Percentiles rank a stretch among this genome's conserved stretches.
Conservation (phyloP, 75 land plant genomes). For the Selaginella moellendorffii region DNA sequence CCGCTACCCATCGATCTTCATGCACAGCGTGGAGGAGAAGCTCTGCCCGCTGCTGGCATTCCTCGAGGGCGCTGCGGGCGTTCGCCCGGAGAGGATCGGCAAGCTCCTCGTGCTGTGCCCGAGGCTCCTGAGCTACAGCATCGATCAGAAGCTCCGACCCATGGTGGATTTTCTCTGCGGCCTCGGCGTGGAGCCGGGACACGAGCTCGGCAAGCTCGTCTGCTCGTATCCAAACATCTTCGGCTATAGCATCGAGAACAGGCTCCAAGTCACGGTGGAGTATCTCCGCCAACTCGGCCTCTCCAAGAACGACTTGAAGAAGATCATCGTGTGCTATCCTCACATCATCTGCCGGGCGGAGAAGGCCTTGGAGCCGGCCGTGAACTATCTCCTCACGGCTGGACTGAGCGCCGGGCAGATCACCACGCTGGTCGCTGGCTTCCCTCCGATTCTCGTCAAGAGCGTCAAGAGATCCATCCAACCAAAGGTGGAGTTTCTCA, state of each 20-base stretch:
- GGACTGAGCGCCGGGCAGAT: slow-evolving; percentile 48
- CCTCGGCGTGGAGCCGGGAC: slow-evolving; percentile 42
- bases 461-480: slow-evolving; percentile 70
- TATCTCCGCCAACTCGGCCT: slow-evolving; percentile 52
- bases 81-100: background rate
- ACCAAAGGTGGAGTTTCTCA: slow-evolving; percentile 67
- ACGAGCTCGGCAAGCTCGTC: slow-evolving; percentile 53
- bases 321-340: slow-evolving; percentile 42
- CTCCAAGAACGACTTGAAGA: slow-evolving; percentile 29
- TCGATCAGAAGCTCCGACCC: slow-evolving; percentile 48
- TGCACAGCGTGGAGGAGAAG: slow-evolving; percentile 38
- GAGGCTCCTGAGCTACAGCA: slow-evolving; percentile 83
- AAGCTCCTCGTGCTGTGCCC: slow-evolving; percentile 37
- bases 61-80: background rate
- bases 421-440: slow-evolving; percentile 40
- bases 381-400: slow-evolving; percentile 26
- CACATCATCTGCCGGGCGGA: slow-evolving; percentile 63
- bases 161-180: slow-evolving; percentile 45
- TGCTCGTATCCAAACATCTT: slow-evolving; percentile 49
- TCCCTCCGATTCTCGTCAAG: slow-evolving; percentile 65
- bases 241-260: slow-evolving; percentile 71
- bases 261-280: slow-evolving; percentile 49
- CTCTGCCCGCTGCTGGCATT: background rate
- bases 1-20: slow-evolving; percentile 58
- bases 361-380: slow-evolving; percentile 39